Evolutionary conservation across 805 yeast genomes (phyloP), one percentile per base, ranked within the genome.

Genomic region (Schwanniomyces polymorphus): DNA sequence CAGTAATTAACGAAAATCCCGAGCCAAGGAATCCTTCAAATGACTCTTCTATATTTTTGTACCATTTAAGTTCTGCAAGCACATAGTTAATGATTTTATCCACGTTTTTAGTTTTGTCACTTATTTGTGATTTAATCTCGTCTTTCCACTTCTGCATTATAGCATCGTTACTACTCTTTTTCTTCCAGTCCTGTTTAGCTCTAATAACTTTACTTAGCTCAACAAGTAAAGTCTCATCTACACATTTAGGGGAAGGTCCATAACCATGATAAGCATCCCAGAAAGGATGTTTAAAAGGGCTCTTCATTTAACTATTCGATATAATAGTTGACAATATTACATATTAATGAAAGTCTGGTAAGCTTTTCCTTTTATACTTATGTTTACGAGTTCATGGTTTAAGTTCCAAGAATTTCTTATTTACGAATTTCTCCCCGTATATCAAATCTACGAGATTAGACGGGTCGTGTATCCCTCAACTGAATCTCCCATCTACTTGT

Each of bases 11-110:
- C 26, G 42, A 47, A 51, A 54, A 64, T 17, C 49, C 53, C 14
- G 27, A 29, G 28, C 12, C 31, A 2, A 29, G 8, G 6, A 51
- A 44, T 6, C 47, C 55, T 4, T 50, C 43, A 8, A 42, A 23
- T 8, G 47, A 34, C 3, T 37, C 25, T 26, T 59, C 53, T 31
- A 51, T 27, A 7, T 41, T 38, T 17, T 60, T 64, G 40, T 56
- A 61, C 64, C 68, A 66, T 37, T 56, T 56, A 43, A 70, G 58
- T 46, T 71, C 75, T 31, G 47, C 50, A 29, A 66, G 41, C 2
- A 58, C 61, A 44, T 53, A 68, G 9, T 60, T 58, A 23, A 60
- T 49, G 7, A 65, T 31, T 7, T 49, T 59, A 18, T 59, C 58
- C 27, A 55, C 43, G 10, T 49, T 49, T 18, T 47, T 50, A 10